These are phyloP conservation scores for Arthonia radiata DNA, from an alignment of 495 filamentous ascomycete genomes.

Conservation along the genomic window DNA sequence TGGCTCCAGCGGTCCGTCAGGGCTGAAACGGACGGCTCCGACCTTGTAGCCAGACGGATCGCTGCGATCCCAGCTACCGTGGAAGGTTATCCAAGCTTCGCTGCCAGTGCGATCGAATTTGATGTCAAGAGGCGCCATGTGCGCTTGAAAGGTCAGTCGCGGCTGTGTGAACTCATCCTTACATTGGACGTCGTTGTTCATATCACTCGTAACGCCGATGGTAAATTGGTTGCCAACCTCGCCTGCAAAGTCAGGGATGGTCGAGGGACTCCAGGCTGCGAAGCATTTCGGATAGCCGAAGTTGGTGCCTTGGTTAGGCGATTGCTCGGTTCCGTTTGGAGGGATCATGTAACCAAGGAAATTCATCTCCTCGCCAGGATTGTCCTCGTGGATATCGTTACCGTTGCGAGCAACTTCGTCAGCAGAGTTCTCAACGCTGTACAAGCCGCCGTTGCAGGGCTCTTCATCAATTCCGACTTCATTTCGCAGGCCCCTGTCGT, in stretches of 20 bases:
- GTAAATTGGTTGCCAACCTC: slow-evolving; percentile 25
- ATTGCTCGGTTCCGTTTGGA: too few species aligned
- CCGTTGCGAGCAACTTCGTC: slow-evolving; percentile 33
- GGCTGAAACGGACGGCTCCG: slow-evolving; percentile 18
- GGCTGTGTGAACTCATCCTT: slow-evolving; percentile 17
- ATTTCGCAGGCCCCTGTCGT: slow-evolving; percentile 52
- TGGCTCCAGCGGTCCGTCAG: slow-evolving; percentile 21
- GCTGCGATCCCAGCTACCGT: slow-evolving; percentile 31
- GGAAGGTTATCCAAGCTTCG: slow-evolving; percentile 24
- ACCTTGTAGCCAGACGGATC: slow-evolving; percentile 31
- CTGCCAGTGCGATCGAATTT: slow-evolving; percentile 21
- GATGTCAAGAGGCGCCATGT: slow-evolving; percentile 36
- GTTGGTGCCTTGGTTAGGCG: slow-evolving; percentile 20
- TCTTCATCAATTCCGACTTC: slow-evolving; percentile 40
- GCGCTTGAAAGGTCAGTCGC: slow-evolving; percentile 29
- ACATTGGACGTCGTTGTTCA: slow-evolving; percentile 24
- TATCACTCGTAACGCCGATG: slow-evolving; percentile 15
- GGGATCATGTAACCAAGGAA: slow-evolving; percentile 35
- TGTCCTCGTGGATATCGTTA: slow-evolving; percentile 37
- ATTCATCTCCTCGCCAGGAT: slow-evolving; percentile 55
- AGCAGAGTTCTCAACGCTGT: slow-evolving; percentile 46
- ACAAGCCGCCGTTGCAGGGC: slow-evolving; percentile 27
- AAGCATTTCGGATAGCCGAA: slow-evolving; percentile 51
- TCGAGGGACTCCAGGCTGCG: slow-evolving; percentile 29
- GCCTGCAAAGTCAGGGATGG: slow-evolving; percentile 21